A percentile compares a stretch with the other conserved stretches of the same genome.
These are phyloP conservation scores for Daldinia grandis DNA, from an alignment of 495 filamentous ascomycete species.

Conservation along the genomic window DNA sequence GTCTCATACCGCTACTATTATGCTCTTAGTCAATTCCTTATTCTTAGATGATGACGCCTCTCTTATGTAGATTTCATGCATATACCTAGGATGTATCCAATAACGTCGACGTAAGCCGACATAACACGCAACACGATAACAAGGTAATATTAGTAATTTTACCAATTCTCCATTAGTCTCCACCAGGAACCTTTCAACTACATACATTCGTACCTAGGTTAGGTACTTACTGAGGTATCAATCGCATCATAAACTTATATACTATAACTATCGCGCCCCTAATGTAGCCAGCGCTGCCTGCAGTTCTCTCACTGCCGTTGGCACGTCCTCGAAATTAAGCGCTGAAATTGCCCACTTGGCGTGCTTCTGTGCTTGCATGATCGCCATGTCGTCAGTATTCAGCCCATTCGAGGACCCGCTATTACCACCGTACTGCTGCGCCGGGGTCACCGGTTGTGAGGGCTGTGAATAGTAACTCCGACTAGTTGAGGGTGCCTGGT, in stretches of 20 bases:
- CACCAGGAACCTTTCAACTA: not conserved
- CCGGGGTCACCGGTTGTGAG: conserved; percentile 27
- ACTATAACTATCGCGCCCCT: conserved; percentile 55
- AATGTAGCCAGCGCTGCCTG: conserved; percentile 74
- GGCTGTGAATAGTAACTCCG: conserved; percentile 32
- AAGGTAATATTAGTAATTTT: not conserved
- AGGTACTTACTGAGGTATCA: conserved; percentile 1
- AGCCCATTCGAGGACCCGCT: conserved; percentile 16
- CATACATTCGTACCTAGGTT: no score
- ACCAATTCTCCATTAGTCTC: not conserved
- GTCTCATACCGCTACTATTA: not conserved
- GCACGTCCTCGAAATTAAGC: conserved; percentile 93
- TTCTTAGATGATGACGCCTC: not conserved
- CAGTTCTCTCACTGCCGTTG: conserved; percentile 88
- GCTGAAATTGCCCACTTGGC: conserved; percentile 97
- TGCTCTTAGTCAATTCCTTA: not conserved
- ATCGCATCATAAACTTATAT: not conserved
- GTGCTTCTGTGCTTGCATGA: conserved; percentile 88
- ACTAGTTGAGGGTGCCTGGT: conserved; percentile 21
- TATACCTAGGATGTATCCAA: not conserved
- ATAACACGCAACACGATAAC: not conserved
- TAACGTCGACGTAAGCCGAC: not conserved
- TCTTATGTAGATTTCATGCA: not conserved
- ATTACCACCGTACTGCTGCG: conserved; percentile 32
- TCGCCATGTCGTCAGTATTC: conserved; percentile 73